Evolutionary conservation across 495 filamentous ascomycete species (phyloP), one percentile per base, ranked within the genome.

Genomic region (Cercophora scortea): DNA sequence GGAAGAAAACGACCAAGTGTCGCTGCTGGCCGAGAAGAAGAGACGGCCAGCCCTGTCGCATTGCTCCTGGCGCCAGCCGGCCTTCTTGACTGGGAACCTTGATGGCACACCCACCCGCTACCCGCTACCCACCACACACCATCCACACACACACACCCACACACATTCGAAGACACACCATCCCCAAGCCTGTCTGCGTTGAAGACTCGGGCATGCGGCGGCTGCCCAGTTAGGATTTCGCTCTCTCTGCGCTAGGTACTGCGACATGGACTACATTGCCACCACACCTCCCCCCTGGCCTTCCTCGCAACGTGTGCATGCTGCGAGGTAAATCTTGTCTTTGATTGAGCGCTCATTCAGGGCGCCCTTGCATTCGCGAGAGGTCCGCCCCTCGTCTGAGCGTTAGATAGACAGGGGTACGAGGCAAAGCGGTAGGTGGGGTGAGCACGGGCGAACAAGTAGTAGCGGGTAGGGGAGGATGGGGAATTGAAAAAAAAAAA

Each of bases 291-390:
- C 49, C 25, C 25, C 25, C 38, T 43, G 41, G 43, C 57, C 50
- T 49, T 59, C 44, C n/a, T 42, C 35, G 19, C 53, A 62, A 65
- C 62, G 60, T 59, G 62, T 57, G 60, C 62, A 65, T 65, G 55
- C 62, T 65, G 62, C 62, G 58, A 60, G 59, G 62, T 62, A 60
- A 65, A 65, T 65, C 62, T 47, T n/a, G 52, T 38, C 36, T 47
- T 49, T 36, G 56, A 47, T 50, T 40, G 32, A 48, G 47, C 49
- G 50, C 51, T 45, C 53, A 25, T 25, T 25, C 25, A 25, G 45
- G 51, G 36, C 42, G 45, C 58, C 60, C 60, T 57, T 62, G 60
- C 57, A 62, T 62, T 59, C 47, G 57, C 50, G 53, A 53, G 44
- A 32, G 52, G 47, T 55, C 56, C 50, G 55, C 43, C 32, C 47